Evolutionary conservation across 1,284 basidiomycete species (phyloP).

Genomic region (Ustilago bromivora): DNA sequence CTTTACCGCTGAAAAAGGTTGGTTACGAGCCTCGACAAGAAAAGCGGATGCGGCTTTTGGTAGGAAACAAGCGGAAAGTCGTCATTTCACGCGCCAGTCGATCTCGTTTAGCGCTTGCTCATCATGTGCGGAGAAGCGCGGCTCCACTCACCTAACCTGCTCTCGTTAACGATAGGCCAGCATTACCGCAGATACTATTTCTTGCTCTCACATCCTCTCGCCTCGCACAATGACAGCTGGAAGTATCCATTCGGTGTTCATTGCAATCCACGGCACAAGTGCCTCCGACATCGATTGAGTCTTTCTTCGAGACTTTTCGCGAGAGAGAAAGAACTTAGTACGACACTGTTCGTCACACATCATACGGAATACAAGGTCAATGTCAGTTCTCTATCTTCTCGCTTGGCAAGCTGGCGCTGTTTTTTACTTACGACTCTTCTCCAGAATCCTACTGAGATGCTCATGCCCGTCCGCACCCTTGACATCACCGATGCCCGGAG

Average conservation of each 20-base stretch:
- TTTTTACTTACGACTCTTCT: slow-evolving; percentile 47
- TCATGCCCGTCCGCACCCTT: slow-evolving; percentile 73
- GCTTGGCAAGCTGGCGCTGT: not conserved
- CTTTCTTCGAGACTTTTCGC: no score
- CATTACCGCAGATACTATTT: not conserved
- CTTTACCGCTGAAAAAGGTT: no score
- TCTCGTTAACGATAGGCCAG: not conserved
- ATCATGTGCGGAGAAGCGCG: not conserved
- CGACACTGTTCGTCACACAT: slow-evolving; percentile 7
- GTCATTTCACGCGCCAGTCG: not conserved
- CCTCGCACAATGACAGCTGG: not conserved
- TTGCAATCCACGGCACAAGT: no score
- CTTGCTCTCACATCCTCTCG: no score
- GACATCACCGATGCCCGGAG: slow-evolving; percentile 73
- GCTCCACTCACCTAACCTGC: not conserved
- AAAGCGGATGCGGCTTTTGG: not conserved
- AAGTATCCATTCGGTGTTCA: no score
- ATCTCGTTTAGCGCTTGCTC: not conserved
- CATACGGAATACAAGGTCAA: not conserved
- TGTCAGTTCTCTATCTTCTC: not conserved
- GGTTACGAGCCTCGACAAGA: not conserved
- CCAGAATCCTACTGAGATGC: slow-evolving; percentile 61
- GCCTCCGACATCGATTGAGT: no score
- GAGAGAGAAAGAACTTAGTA: slow-evolving; percentile 3
- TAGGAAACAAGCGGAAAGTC: not conserved